These are phyloP conservation scores for Ceratobasidium sp. DNA, from an alignment of 1,284 basidiomycete species.

Conservation along the genomic window DNA sequence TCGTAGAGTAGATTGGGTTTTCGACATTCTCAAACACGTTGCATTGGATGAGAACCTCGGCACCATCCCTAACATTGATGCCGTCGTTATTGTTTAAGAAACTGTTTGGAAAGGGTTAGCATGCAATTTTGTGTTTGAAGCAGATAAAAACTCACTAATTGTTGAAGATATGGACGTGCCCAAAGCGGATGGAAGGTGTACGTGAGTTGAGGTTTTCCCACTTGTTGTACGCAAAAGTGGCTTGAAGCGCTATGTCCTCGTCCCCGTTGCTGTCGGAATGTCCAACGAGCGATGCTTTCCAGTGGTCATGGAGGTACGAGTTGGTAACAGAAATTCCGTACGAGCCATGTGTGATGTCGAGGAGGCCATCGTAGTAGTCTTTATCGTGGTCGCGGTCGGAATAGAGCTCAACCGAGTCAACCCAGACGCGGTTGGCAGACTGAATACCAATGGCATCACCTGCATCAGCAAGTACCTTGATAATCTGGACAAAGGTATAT, in stretches of 20 bases:
- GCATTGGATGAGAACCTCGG: slow-evolving; percentile 58
- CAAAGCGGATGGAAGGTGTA: slow-evolving; percentile 57
- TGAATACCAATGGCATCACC: slow-evolving; percentile 44
- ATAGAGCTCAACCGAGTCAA: slow-evolving; percentile 50
- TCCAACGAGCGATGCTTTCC: too few species aligned
- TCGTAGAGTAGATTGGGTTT: slow-evolving; percentile 2
- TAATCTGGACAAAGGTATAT: background rate
- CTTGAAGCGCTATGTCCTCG: slow-evolving; percentile 41
- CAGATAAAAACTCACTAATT: slow-evolving; percentile 2
- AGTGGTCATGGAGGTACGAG: too few species aligned
- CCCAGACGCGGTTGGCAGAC: slow-evolving; percentile 36
- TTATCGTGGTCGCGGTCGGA: slow-evolving; percentile 9
- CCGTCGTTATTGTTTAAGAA: slow-evolving; percentile 19
- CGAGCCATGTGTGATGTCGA: slow-evolving; percentile 45
- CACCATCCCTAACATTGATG: background rate
- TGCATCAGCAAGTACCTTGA: slow-evolving; percentile 38
- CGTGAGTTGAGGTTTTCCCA: slow-evolving; percentile 51
- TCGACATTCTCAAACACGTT: slow-evolving; percentile 57
- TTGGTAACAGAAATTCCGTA: slow-evolving; percentile 26
- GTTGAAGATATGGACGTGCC: slow-evolving; percentile 30
- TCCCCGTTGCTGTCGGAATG: slow-evolving; percentile 27
- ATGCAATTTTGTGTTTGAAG: too few species aligned
- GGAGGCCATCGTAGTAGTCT: slow-evolving; percentile 47
- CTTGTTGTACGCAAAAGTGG: slow-evolving; percentile 46
- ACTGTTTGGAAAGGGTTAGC: background rate